phyloP scores from a whole-genome alignment of 495 filamentous ascomycete species.

The Hypoxylon rickii region DNA sequence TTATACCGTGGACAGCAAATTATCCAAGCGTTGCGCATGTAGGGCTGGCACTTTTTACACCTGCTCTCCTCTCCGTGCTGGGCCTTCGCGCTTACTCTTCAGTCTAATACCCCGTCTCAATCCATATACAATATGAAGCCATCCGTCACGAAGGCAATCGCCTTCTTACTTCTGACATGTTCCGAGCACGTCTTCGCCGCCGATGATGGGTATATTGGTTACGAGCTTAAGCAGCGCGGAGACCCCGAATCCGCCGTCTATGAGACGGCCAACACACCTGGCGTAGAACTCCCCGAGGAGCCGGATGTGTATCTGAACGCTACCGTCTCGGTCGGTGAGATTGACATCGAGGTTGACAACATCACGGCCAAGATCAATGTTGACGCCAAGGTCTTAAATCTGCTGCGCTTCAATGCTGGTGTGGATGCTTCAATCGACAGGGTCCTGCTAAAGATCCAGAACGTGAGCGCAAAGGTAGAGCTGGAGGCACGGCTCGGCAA shows the following conservation, averaged over 20 bases:
- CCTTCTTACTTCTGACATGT: slow-evolving; percentile 31
- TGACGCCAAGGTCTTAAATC: slow-evolving; percentile 58
- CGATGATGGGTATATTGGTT: slow-evolving; percentile 57
- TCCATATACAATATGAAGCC: slow-evolving; percentile 34
- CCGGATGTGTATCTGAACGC: slow-evolving; percentile 64
- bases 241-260: slow-evolving; percentile 55
- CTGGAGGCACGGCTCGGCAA: slow-evolving; percentile 61
- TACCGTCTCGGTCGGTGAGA: slow-evolving; percentile 54
- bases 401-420: slow-evolving; percentile 61
- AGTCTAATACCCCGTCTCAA: neutral
- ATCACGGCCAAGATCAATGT: slow-evolving; percentile 64
- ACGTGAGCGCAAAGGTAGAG: slow-evolving; percentile 60
- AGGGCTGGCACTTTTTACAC: neutral
- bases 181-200: slow-evolving; percentile 27
- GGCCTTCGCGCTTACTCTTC: neutral
- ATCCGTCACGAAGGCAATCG: slow-evolving; percentile 28
- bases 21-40: no score
- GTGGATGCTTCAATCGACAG: slow-evolving; percentile 58
- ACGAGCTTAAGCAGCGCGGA: slow-evolving; percentile 53
- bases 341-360: slow-evolving; percentile 59
- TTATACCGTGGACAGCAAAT: no score
- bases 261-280: slow-evolving; percentile 55
- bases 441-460: slow-evolving; percentile 56
- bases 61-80: neutral
- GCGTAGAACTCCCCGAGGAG: slow-evolving; percentile 43